Base-by-base conservation (phyloP, 139 green algal genomes). In the Ettlia oleoabundans region DNA sequence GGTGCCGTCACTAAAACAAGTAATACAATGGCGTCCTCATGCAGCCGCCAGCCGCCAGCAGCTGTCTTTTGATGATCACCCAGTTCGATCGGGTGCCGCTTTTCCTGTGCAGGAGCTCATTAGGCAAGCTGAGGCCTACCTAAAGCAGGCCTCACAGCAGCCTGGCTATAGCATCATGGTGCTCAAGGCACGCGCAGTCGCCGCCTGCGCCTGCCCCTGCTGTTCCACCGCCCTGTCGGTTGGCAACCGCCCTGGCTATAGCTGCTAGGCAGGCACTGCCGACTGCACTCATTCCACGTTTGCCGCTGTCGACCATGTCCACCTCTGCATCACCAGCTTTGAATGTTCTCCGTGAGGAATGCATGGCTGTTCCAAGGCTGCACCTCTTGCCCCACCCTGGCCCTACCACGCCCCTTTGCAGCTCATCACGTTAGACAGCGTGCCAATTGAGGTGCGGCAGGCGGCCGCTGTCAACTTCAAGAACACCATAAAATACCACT, bases 391-490 rank as follows among this genome's bases (percentile, higher is more conserved):
- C 22, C 26, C 42, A 7, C 42, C 4, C 68, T 35, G 4, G 15
- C 28, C 26, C 10, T 41, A 8, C 15, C 22, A 2, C 22, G 0
- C 22, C 53, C 21, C 22, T 18, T 35, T 62, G 85, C 91, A 97
- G 91, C 68, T 98, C 5, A 88, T 95, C 38, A 83, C 87, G 1
- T 76, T 85, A 18, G 91, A 93, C 18, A 69, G 58, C 4, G 61
- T 94, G 30, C 85, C 91, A 9, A 76, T 90, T 32, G 89, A 95
- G 62, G 88, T 98, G 35, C 89, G 95, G 4, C 94, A 97, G 71
- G 92, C 96, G 6, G 97, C 96, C 2, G 93, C 97, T 19, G 94
- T 99, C 30, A 95, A 94, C 84, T 99, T 99, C 86, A 99, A 99
- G 72, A 99, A 99, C 86, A 81, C 90, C 37, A 88, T 99, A 53